phyloP scores from a whole-genome alignment of 768 basidiomycete species.

The Gloeopeniophorella convolvens region DNA sequence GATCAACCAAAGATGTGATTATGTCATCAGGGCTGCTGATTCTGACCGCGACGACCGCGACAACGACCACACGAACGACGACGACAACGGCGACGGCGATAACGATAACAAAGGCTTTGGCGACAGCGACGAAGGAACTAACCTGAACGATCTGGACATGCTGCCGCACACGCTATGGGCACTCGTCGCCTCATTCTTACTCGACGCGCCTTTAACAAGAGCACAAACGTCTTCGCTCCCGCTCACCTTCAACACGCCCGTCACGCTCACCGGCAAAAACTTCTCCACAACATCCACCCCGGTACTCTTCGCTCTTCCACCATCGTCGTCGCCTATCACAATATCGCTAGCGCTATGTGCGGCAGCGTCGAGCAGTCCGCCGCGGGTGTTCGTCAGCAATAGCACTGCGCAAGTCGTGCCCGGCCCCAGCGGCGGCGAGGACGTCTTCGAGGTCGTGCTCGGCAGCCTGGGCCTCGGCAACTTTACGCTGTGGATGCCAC shows the following conservation, averaged over 20 bases:
- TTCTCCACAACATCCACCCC: constrained; percentile 15
- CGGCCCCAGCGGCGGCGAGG: constrained; percentile 31
- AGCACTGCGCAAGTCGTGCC: constrained; percentile 31
- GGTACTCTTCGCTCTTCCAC: constrained; percentile 26
- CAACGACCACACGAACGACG: background rate
- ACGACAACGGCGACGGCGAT: background rate
- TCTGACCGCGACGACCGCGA: background rate
- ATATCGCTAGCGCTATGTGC: constrained; percentile 32
- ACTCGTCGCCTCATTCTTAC: background rate
- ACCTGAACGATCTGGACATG: no score
- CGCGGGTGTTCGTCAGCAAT: constrained; percentile 59
- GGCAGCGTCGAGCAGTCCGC: constrained; percentile 22
- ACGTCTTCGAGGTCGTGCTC: constrained; percentile 44
- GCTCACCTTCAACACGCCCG: background rate
- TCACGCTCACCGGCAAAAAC: constrained; percentile 7
- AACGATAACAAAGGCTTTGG: no score
- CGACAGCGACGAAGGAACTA: no score
- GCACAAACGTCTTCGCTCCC: background rate
- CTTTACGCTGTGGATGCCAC: constrained; percentile 41
- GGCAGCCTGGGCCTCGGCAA: constrained; percentile 40
- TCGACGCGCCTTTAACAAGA: background rate
- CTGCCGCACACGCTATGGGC: background rate
- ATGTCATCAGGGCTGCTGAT: constrained; percentile 2
- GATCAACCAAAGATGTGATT: constrained; percentile 1
- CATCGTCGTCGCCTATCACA: constrained; percentile 23